Conservation (phyloP, 2,329 filamentous ascomycete genomes). For the Aspergillus luchuensis region DNA sequence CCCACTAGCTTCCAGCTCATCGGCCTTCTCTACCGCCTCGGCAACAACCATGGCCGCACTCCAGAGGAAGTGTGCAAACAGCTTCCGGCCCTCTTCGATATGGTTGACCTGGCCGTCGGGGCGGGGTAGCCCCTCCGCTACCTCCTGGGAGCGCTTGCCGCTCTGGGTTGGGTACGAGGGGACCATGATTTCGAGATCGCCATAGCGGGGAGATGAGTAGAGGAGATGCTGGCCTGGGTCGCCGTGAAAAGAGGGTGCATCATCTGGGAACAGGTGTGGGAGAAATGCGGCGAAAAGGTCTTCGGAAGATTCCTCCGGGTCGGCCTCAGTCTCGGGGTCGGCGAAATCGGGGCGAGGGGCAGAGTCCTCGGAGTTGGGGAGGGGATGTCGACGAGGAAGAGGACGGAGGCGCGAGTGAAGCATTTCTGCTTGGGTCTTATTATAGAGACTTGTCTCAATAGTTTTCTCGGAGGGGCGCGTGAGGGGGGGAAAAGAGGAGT, state of each 20-base stretch:
- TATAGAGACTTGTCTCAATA: background rate
- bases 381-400: conserved; percentile 13
- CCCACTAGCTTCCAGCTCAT: conserved; percentile 12
- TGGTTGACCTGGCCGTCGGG: conserved; percentile 17
- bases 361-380: conserved; percentile 3
- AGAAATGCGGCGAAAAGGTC: conserved; percentile 59
- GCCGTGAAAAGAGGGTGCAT: conserved; percentile 57
- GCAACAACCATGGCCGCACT: conserved; percentile 53
- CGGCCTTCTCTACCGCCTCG: conserved; percentile 43
- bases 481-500: background rate
- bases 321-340: conserved; percentile 20
- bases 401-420: conserved; percentile 35
- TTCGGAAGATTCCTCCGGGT: conserved; percentile 42
- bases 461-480: background rate
- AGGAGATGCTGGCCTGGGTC: conserved; percentile 53
- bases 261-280: conserved; percentile 58
- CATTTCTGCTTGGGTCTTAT: conserved; percentile 22
- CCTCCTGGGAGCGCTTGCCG: conserved; percentile 23
- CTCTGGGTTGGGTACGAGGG: conserved; percentile 47
- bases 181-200: conserved; percentile 43
- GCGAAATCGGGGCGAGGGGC: conserved; percentile 22
- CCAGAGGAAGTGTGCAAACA: conserved; percentile 64
- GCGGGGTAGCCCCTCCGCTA: conserved; percentile 14
- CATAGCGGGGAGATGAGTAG: conserved; percentile 50
- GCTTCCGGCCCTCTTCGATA: conserved; percentile 51